Evolutionary conservation across 352 stramenopile genomes (phyloP).

Genomic region (Phytophthora macrochlamydospora): DNA sequence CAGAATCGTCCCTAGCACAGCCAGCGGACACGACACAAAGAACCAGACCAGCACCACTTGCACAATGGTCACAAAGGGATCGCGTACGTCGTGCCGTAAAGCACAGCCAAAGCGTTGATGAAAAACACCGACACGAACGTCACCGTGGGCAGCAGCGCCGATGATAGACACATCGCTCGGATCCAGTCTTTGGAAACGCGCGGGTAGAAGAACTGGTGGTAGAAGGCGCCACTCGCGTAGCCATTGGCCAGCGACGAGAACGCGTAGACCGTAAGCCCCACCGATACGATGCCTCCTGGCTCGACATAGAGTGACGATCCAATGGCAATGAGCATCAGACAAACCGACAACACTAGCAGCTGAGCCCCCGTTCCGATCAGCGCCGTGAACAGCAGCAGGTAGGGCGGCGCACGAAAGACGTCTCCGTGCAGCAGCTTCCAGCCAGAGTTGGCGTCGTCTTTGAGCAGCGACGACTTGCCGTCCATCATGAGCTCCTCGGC

Average conservation of each 20-base stretch:
- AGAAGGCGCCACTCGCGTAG: conserved; percentile 90
- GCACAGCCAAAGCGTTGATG: conserved; percentile 85
- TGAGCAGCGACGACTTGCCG: conserved; percentile 78
- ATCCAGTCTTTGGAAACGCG: conserved; percentile 92
- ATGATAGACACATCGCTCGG: conserved; percentile 87
- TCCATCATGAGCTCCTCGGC: conserved; percentile 88
- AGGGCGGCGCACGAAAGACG: conserved; percentile 93
- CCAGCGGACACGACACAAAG: conserved; percentile 96
- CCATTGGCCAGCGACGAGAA: conserved; percentile 92
- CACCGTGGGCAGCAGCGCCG: conserved; percentile 69
- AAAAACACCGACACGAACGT: conserved; percentile 89
- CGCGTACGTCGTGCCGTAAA: conserved; percentile 86
- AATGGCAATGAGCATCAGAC: conserved; percentile 97
- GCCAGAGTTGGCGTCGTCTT: conserved; percentile 87
- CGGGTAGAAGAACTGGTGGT: conserved; percentile 93
- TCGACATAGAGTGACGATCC: conserved; percentile 96
- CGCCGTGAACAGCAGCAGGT: conserved; percentile 95
- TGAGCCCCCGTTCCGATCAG: conserved; percentile 96
- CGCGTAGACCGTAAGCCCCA: conserved; percentile 95
- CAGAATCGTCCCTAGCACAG: conserved; percentile 96
- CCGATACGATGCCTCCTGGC: conserved; percentile 94
- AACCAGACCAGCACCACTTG: conserved; percentile 97
- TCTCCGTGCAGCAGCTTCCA: conserved; percentile 98
- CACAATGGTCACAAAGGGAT: conserved; percentile 86
- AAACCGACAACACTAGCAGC: conserved; percentile 92